Base-by-base conservation (phyloP, 768 basidiomycete species). In the Mycena polygramma region DNA sequence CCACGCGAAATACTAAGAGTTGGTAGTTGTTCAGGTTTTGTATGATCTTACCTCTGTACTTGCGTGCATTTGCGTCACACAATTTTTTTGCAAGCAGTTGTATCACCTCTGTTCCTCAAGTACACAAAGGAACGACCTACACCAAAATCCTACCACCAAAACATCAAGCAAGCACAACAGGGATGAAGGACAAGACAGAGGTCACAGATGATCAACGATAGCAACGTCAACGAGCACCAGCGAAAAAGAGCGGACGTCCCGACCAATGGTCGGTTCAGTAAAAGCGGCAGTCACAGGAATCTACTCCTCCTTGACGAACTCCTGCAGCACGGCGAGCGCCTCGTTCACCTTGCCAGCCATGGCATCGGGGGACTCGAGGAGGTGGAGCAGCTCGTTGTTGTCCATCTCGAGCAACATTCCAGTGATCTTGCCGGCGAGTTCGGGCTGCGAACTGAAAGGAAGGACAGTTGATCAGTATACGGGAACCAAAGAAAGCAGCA, bases 331-430 rank as follows among this genome's bases (percentile, higher is more conserved):
- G 67, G 86, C 79, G 71, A 98, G 88, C 39, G 97, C 97, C 86
- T 99, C 97, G 69, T 89, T 90, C 73, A 98, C 93, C 88, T 99
- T 99, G 82, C 86, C 84, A 77, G 89, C 89, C 87, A 99, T 90
- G 51, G 96, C 90, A 13, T 95, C 94, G 24, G 85, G 83, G 63
- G 90, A 84, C 70, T 97, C 96, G 75, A 99, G 83, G 58, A 99
- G 89, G 83, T 94, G 92, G 36, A 99, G 84, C 59, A 99, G 87
- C 83, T 99, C 98, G 57, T 87, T 78, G 83, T 97, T 97, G 81
- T 98, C 97, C 97, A 99, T 99, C 90, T 99, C 97, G 73, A 98
- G 90, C 78, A 98, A 86, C 97, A 98, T 98, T 65, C 96, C 97
- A 52, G 97, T 98, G 81, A 98, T 98, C 88, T 98, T 98, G 70